Evolutionary conservation across 2,329 filamentous ascomycete genomes (phyloP), one percentile per base, ranked within the genome.

Genomic region (Neoarthrinium moseri): DNA sequence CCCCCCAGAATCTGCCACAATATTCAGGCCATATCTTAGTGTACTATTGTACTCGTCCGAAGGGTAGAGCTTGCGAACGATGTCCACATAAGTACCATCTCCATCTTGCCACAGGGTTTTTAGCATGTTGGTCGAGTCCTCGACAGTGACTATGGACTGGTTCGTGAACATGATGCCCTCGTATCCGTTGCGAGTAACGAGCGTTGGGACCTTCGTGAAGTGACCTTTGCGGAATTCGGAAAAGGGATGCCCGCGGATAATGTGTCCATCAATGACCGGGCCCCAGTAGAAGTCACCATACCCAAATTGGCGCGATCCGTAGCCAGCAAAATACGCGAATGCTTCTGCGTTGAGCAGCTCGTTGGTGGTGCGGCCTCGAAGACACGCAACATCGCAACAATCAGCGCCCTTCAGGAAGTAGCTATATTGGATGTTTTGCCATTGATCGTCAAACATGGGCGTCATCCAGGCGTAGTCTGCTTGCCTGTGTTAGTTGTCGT

Each of bases 151-250:
- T 12, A 35, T 35, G 7, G 37, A 40, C 22, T 12, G n/a, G 26
- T 40, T 29, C 52, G 45, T 20, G 33, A 57, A 15, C 59, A 59
- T 8, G 66, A 70, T 41, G 62, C 69, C 50, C 63, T 66, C 6
- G 61, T 60, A 20, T 64, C 64, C 20, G 65, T 62, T 18, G 63
- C 66, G 3, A 55, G 62, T 38, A 57, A 67, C 3, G 62, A 70
- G 27, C 68, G 70, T 47, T 59, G 62, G 51, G 63, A 70, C 37
- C 12, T 40, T 7, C 5, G 12, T 13, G 22, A 40, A 40, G 8
- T 29, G 37, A 2, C 37, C 37, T 4, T 27, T 7, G 23, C 37
- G 12, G 18, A 18, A 40, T 12, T 13, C 37, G 6, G 21, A 8
- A n/a, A 27, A 15, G 8, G 37, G 37, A 15, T 17, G 12, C 12